Base-by-base conservation (phyloP, 2,329 filamentous ascomycete species). In the Nothopassalora personata region DNA sequence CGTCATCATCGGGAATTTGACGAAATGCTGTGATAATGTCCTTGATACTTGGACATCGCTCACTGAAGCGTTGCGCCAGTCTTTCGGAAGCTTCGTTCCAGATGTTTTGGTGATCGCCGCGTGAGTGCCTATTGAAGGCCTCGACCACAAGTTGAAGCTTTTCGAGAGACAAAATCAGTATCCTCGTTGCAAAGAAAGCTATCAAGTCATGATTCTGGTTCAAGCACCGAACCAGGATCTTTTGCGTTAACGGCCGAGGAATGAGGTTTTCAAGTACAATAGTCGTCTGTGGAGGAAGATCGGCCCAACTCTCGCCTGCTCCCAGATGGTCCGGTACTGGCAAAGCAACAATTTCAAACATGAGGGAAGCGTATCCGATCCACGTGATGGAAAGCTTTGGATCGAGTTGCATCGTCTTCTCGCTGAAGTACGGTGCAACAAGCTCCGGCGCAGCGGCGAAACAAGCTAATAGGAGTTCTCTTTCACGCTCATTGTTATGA, bases 361-460 rank as follows among this genome's bases (percentile, higher is more conserved):
- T 76, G 62, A 97, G 90, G 0, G 91, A 86, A 0, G 91, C 91
- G 71, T 95, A 96, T 46, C 93, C 92, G 66, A 97, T 89, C 94
- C 94, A 99, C 0, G 91, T 94, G 48, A 91, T 87, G 3, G 91
- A 94, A 5, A 95, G 81, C 70, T 96, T 97, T 0, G 94, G 92
- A 46, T 97, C 92, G 63, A 96, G 91, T 0, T 87, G 85, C 68
- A 97, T 94, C 27, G 87, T 84, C 60, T 83, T 86, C 70, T 91
- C 92, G 47, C 86, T 80, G 70, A 96, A 97, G 72, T 95, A 99
- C 68, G 91, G 86, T 47, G 91, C 88, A 1, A 96, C 84, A 3
- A 97, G 81, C 74, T 97, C 94, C 0, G 95, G 93, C 0, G 88
- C 90, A 7, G 84, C 84, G 62, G 80, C 81, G 70, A 99, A 96